Percentiles rank a stretch among this genome's conserved stretches.
These are phyloP conservation scores for Acanthamoeba sp. DNA, from an alignment of 208 protist species.

Conservation along the genomic window DNA sequence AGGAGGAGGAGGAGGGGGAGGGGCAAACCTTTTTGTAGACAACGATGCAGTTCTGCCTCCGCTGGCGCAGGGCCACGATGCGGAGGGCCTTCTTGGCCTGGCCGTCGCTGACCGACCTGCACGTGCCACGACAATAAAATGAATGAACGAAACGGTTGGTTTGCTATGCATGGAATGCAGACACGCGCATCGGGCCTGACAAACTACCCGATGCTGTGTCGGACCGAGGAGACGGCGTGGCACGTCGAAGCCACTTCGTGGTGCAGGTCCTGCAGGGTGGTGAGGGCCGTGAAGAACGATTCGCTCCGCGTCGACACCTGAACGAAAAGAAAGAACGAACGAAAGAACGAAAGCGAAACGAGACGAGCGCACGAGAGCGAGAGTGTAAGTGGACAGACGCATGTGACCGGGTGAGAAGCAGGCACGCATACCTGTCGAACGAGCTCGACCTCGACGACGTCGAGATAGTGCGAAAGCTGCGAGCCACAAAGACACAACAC, in stretches of 20 bases:
- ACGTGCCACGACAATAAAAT: neutral
- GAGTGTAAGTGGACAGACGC: neutral
- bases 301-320: constrained; percentile 50
- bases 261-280: constrained; percentile 70
- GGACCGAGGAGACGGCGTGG: constrained; percentile 33
- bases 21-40: constrained; percentile 76
- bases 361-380: neutral
- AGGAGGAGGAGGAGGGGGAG: too few relatives aligned
- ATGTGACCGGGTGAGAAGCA: neutral
- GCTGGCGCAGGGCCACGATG: neutral
- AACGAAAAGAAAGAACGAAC: neutral
- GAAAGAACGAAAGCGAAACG: neutral
- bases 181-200: neutral
- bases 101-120: neutral
- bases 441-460: constrained; percentile 72
- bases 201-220: constrained; percentile 6
- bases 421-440: constrained; percentile 15
- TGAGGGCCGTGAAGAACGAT: constrained; percentile 52
- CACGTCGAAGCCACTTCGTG: constrained; percentile 55
- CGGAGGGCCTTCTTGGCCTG: constrained; percentile 35
- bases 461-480: constrained; percentile 75
- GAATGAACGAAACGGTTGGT: too few relatives aligned
- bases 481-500: neutral
- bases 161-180: too few relatives aligned
- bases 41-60: constrained; percentile 40